phyloP scores from a whole-genome alignment of 2,329 filamentous ascomycete genomes.

The Epichloe scottii region DNA sequence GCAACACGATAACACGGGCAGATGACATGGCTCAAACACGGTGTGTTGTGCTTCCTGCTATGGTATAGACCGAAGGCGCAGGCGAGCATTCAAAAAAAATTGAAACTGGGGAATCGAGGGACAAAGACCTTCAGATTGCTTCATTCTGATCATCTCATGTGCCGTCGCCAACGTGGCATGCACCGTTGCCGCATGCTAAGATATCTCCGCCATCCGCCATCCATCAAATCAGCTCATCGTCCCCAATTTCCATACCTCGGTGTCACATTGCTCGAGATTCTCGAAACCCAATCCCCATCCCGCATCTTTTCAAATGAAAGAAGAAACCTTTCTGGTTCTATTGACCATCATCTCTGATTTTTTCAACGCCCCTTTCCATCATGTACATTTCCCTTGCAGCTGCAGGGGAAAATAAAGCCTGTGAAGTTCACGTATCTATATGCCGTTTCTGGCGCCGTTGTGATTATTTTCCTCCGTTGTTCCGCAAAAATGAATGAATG shows the following conservation, averaged over 20 bases:
- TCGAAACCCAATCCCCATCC: not conserved
- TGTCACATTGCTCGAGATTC: not conserved
- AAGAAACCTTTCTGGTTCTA: not conserved
- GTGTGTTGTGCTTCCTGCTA: not conserved
- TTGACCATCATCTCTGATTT: not conserved
- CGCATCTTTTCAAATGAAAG: not conserved
- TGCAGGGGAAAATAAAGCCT: not conserved
- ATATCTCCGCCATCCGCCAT: not conserved
- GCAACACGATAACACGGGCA: not conserved
- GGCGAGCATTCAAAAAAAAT: not conserved
- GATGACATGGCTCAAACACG: not conserved
- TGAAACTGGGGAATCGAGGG: not conserved
- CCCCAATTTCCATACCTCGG: not conserved
- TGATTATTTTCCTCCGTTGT: not conserved
- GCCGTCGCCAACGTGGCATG: not conserved
- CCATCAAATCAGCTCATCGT: not conserved
- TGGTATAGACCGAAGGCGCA: not conserved
- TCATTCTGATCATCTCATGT: not conserved
- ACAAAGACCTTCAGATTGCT: not conserved
- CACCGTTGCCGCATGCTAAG: not conserved
- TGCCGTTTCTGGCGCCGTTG: not conserved
- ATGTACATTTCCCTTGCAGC: not conserved
- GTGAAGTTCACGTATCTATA: not conserved
- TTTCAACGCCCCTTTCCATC: not conserved
- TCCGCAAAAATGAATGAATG: conserved; percentile 12